A percentile compares a stretch with the other conserved stretches of the same genome.
Conservation (phyloP, 345 rosid species). For the Noccaea bulbosa region DNA sequence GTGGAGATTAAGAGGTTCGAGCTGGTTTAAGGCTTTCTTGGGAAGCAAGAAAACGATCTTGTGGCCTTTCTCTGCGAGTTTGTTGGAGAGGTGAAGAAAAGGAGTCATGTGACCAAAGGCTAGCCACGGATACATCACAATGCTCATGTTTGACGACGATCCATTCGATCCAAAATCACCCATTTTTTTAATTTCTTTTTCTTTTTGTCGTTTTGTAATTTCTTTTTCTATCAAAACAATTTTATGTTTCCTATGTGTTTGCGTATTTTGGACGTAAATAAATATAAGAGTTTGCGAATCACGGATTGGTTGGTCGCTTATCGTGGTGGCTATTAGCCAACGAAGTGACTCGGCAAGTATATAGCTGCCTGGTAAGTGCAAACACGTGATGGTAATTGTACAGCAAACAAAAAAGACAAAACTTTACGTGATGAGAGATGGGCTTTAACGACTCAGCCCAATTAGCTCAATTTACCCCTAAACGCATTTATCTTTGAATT, state of each 20-base stretch:
- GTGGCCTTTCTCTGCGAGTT: constrained; percentile 55
- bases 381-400: constrained; percentile 25
- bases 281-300: neutral
- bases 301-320: constrained; percentile 29
- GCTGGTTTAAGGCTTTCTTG: constrained; percentile 42
- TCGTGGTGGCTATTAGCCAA: constrained; percentile 17
- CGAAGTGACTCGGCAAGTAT: constrained; percentile 24
- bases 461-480: neutral
- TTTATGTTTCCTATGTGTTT: neutral
- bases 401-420: constrained; percentile 14
- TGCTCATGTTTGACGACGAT: constrained; percentile 40
- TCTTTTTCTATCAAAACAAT: neutral
- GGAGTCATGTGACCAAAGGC: constrained; percentile 63
- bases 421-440: neutral
- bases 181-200: neutral
- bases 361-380: constrained; percentile 36
- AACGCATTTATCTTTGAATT: neutral
- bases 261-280: constrained; percentile 3
- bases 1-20: constrained; percentile 47
- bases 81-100: constrained; percentile 59
- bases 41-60: constrained; percentile 53
- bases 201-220: neutral
- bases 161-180: constrained; percentile 25
- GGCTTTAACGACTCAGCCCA: constrained; percentile 26
- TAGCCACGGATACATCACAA: constrained; percentile 65